Evolutionary conservation across 805 yeast genomes (phyloP), one percentile per base, ranked within the genome.

Genomic region (Lipomyces yamadae): DNA sequence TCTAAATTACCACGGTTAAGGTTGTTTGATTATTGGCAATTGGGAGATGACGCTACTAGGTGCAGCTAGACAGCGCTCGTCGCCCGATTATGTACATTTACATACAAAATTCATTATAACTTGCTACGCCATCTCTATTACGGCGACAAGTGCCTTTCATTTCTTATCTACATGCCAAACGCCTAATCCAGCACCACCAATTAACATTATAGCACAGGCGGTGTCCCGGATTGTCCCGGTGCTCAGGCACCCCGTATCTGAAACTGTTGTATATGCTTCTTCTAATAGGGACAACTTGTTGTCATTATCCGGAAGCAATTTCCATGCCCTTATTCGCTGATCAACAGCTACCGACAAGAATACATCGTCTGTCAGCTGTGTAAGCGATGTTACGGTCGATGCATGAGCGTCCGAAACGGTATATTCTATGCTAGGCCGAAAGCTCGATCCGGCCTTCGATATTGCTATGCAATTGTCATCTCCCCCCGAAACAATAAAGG

Each of bases 181-280:
- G 15, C 91, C 86, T n/a, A 90, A 72, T 1, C 97, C 97, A 1
- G 93, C 89, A 13, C 97, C 97, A 10, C 94, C 97, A 45, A 91
- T 78, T 1, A 88, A 75, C 0, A 82, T 79, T 35, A 82, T 62
- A 1, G 76, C 72, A 2, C 68, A 63, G 0, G 72, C 72, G 0
- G 77, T 79, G 48, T 42, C 48, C 48, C 8, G 24, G 10, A 76
- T 74, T 3, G 72, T 68, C 0, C 76, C 69, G 1, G 82, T 70
- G 60, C 82, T 91, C 35, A 87, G 77, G 57, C 92, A 87, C 0
- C 97, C 98, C 0, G 97, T 91, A 74, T 94, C 99, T 0, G 98
- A 96, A 45, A 92, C 86, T 0, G 97, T 88, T 1, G 97, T 91
- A 76, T 89, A 90, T 56, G 76, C 76, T 0, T 83, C 79, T 7